Percentiles rank a stretch among this genome's conserved stretches.
phyloP scores from a whole-genome alignment of 169 alveolate genomes.

The Perkinsus chesapeaki region DNA sequence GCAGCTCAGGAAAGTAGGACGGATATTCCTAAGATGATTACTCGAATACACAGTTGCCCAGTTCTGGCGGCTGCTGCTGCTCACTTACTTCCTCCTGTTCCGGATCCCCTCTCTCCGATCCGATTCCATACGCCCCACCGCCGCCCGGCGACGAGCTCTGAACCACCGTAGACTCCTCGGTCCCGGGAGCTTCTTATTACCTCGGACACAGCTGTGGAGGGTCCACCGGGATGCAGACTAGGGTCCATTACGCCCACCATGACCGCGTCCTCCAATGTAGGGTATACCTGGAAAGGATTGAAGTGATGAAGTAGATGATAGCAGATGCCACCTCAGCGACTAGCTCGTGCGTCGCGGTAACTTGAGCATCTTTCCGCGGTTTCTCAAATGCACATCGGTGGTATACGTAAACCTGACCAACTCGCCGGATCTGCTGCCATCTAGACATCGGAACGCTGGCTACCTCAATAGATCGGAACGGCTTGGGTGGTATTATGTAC shows the following conservation, averaged over 20 bases:
- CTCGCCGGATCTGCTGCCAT: neutral
- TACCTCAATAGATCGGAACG: neutral
- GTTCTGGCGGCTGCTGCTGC: too few species aligned
- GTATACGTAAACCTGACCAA: neutral
- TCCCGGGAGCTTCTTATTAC: neutral
- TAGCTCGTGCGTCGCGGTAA: neutral
- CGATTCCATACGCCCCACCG: too few species aligned
- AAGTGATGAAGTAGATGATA: too few species aligned
- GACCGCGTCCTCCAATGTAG: neutral
- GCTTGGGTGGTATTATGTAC: neutral
- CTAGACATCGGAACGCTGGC: too few species aligned
- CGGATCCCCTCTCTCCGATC: too few species aligned
- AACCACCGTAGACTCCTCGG: neutral
- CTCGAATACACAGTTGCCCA: too few species aligned
- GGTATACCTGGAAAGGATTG: neutral
- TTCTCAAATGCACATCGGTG: neutral
- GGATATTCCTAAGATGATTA: too few species aligned
- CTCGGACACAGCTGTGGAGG: neutral
- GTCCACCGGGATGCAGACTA: neutral
- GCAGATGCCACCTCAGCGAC: neutral
- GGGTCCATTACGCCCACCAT: neutral
- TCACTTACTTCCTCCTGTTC: too few species aligned
- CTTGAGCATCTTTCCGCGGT: neutral
- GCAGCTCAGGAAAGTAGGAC: too few species aligned
- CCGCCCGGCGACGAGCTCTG: neutral